phyloP scores from a whole-genome alignment of 1,284 basidiomycete species.

The Fomes fomentarius region DNA sequence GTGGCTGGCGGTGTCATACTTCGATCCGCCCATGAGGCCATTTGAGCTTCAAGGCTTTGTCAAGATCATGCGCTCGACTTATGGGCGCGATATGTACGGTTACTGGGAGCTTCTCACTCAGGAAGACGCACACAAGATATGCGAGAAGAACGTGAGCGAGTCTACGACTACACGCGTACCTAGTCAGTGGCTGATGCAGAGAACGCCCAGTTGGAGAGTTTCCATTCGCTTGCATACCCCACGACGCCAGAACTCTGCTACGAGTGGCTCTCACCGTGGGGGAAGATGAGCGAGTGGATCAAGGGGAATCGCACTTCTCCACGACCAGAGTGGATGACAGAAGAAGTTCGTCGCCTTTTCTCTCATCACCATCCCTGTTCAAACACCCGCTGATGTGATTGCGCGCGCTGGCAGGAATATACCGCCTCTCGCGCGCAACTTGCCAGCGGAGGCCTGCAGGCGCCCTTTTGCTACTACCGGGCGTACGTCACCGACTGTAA shows the following conservation, averaged over 20 bases:
- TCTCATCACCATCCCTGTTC: not conserved
- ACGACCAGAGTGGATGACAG: not conserved
- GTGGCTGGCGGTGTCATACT: constrained; percentile 45
- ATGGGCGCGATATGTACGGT: too few species aligned
- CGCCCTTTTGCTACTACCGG: not conserved
- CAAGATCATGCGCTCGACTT: too few species aligned
- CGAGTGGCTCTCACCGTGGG: not conserved
- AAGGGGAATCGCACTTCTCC: not conserved
- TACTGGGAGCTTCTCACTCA: too few species aligned
- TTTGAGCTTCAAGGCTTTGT: constrained; percentile 41
- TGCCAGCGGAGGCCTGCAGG: not conserved
- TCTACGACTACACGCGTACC: constrained; percentile 12
- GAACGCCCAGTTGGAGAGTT: constrained; percentile 4
- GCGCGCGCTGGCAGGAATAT: too few species aligned
- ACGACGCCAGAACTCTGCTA: not conserved
- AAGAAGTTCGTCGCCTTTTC: not conserved
- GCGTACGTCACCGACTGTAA: constrained; percentile 37
- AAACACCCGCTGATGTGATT: too few species aligned
- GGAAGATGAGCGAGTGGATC: constrained; percentile 5
- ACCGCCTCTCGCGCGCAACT: not conserved
- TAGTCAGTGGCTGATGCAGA: too few species aligned
- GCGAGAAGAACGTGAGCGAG: constrained; percentile 39
- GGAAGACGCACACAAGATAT: constrained; percentile 33
- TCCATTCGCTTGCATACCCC: constrained; percentile 3
- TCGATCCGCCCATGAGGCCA: constrained; percentile 30